Conservation (phyloP, 2,329 filamentous ascomycete genomes). For the Tolypocladium inflatum region DNA sequence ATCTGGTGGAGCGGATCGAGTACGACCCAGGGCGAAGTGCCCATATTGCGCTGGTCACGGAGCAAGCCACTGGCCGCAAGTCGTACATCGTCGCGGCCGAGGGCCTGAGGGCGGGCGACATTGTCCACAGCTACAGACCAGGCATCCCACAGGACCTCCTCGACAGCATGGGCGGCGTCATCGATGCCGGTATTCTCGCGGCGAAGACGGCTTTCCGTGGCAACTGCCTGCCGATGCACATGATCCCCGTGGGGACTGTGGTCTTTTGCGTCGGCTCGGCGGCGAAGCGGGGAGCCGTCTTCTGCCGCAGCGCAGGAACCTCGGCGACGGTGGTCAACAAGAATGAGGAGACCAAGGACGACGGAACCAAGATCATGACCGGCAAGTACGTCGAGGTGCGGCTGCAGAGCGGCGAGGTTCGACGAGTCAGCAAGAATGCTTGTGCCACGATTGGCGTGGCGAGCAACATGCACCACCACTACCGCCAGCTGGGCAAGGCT, state of each 20-base stretch:
- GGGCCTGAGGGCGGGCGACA: constrained; percentile 83
- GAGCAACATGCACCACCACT: constrained; percentile 88
- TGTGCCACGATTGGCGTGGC: constrained; percentile 91
- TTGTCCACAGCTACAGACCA: constrained; percentile 81
- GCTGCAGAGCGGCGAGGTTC: constrained; percentile 85
- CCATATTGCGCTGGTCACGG: constrained; percentile 80
- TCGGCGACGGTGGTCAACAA: constrained; percentile 84
- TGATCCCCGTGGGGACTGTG: constrained; percentile 90
- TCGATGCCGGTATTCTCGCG: constrained; percentile 93
- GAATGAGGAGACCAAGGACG: constrained; percentile 61
- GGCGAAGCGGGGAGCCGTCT: constrained; percentile 66
- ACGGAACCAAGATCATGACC: constrained; percentile 52
- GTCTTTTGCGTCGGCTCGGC: constrained; percentile 83
- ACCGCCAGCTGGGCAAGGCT: constrained; percentile 86
- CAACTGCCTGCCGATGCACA: constrained; percentile 90
- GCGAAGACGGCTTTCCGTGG: constrained; percentile 89
- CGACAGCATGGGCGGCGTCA: constrained; percentile 81
- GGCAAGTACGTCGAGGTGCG: constrained; percentile 75
- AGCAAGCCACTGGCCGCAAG: constrained; percentile 62
- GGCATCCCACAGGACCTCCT: constrained; percentile 84
- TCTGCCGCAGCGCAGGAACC: constrained; percentile 91
- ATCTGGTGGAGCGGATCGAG: constrained; percentile 87
- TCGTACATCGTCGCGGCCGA: constrained; percentile 95
- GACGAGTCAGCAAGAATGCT: constrained; percentile 81
- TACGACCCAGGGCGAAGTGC: constrained; percentile 90